Conservation (phyloP, 352 stramenopile species). For the Globisporangium nodosum region DNA sequence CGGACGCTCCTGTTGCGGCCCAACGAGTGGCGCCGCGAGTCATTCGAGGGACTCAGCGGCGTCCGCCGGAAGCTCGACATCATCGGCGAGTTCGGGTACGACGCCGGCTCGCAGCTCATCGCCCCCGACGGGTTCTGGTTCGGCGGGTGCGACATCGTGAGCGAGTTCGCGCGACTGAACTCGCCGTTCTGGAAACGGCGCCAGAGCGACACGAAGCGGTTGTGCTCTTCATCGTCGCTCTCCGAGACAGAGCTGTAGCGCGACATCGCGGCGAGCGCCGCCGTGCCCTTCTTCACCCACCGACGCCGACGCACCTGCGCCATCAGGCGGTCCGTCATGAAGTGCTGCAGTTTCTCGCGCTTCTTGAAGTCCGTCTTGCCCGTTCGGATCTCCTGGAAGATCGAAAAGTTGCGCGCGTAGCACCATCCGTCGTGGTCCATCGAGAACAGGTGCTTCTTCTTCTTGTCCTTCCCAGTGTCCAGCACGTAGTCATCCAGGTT, state of each 20-base stretch:
- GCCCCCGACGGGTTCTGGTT: conserved; percentile 29
- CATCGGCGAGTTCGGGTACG: conserved; percentile 60
- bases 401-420: conserved; percentile 83
- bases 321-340: conserved; percentile 80
- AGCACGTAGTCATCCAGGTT: conserved; percentile 76
- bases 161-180: conserved; percentile 67
- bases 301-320: conserved; percentile 75
- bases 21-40: conserved; percentile 12
- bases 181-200: conserved; percentile 53
- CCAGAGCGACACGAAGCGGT: conserved; percentile 66
- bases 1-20: not conserved
- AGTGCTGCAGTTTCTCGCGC: conserved; percentile 81
- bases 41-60: conserved; percentile 34
- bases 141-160: conserved; percentile 31
- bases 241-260: conserved; percentile 53
- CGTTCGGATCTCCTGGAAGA: conserved; percentile 82
- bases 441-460: conserved; percentile 73
- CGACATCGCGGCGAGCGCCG: conserved; percentile 22
- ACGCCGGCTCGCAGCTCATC: conserved; percentile 33
- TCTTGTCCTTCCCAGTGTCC: conserved; percentile 71
- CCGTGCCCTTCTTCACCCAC: conserved; percentile 66
- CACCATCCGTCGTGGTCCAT: conserved; percentile 86
- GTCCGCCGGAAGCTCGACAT: conserved; percentile 49
- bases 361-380: conserved; percentile 72
- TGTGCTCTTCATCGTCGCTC: conserved; percentile 67